These are phyloP conservation scores for Daldinia bambusicola DNA, from an alignment of 495 filamentous ascomycete genomes.

Conservation along the genomic window DNA sequence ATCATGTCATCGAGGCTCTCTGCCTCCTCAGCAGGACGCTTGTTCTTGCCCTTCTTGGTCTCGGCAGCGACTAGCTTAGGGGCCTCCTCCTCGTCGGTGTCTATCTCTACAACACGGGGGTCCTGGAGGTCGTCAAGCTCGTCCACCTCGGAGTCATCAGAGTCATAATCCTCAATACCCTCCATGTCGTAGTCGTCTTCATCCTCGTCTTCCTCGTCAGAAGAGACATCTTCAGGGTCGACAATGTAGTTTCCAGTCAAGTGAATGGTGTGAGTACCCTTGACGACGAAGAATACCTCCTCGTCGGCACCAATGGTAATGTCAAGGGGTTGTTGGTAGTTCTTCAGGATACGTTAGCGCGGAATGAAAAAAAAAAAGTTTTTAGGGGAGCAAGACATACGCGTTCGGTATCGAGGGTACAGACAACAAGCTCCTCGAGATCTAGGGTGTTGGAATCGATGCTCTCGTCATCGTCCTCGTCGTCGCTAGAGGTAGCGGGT, in stretches of 20 bases:
- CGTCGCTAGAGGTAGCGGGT: conserved; percentile 73
- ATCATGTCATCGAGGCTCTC: conserved; percentile 80
- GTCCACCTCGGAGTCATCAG: conserved; percentile 75
- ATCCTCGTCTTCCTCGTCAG: conserved; percentile 71
- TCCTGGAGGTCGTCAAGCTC: conserved; percentile 86
- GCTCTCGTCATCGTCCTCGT: conserved; percentile 71
- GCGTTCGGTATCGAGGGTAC: conserved; percentile 85
- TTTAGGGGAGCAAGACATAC: conserved; percentile 44
- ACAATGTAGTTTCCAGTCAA: conserved; percentile 95
- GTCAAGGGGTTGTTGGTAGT: conserved; percentile 95
- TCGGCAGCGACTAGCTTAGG: conserved; percentile 74
- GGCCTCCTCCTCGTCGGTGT: conserved; percentile 81
- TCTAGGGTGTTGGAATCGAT: conserved; percentile 56
- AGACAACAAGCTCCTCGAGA: conserved; percentile 88
- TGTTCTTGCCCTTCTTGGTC: conserved; percentile 83
- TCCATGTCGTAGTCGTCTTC: conserved; percentile 77
- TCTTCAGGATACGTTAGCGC: conserved; percentile 63
- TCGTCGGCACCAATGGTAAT: conserved; percentile 88
- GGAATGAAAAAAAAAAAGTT: background rate
- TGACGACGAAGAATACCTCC: conserved; percentile 88
- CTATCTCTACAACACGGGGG: conserved; percentile 85
- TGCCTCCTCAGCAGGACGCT: conserved; percentile 79
- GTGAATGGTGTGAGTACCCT: conserved; percentile 87
- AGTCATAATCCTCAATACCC: conserved; percentile 66
- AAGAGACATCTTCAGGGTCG: conserved; percentile 62